Evolutionary conservation across 192 early-diverging fungal species (phyloP), one percentile per base, ranked within the genome.

Genomic region (Entophlyctis luteolus): DNA sequence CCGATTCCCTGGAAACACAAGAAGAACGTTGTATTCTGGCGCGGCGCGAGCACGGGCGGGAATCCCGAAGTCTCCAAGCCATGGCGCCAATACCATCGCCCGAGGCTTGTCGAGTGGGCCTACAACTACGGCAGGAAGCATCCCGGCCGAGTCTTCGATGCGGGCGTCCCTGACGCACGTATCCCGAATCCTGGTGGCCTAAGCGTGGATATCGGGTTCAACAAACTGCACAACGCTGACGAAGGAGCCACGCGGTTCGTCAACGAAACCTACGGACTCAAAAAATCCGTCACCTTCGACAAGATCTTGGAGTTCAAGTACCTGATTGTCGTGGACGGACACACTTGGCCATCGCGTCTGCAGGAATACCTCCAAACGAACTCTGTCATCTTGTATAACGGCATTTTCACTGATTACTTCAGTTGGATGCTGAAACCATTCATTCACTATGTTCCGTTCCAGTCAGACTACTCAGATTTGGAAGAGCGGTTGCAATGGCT

Each of bases 401-500:
- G 47, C 45, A 63, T 63, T 22, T 67, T 67, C 36, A 23, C 28
- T 20, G 65, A 67, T 23, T 67, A 23, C 36, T 67, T 55, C 52
- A 42, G 39, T 22, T 32, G 34, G 36, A 5, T 4, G 36, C 50
- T 67, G 49, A 53, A 36, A 25, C 65, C 65, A 4, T 55, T 3
- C 6, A 53, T 67, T 2, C 65, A 67, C 35, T 67, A 67, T 35
- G 49, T 67, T 34, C 65, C 65, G 12, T 28, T 67, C 49, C 33
- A 38, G 22, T n/a, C 32, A 4, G 65, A 67, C 31, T 23, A 28
- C 22, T 67, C 65, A 2, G 65, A 67, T 54, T 23, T 55, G 49
- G 36, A 42, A 16, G 65, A 67, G n/a, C 20, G 8, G 20, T 10
- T 67, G 52, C 33, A 52, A 25, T 67, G 65, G 65, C 20, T 53